Evolutionary conservation across 345 rosid genomes (phyloP), one percentile per base, ranked within the genome.

Genomic region (Streptanthus diversifolius): DNA sequence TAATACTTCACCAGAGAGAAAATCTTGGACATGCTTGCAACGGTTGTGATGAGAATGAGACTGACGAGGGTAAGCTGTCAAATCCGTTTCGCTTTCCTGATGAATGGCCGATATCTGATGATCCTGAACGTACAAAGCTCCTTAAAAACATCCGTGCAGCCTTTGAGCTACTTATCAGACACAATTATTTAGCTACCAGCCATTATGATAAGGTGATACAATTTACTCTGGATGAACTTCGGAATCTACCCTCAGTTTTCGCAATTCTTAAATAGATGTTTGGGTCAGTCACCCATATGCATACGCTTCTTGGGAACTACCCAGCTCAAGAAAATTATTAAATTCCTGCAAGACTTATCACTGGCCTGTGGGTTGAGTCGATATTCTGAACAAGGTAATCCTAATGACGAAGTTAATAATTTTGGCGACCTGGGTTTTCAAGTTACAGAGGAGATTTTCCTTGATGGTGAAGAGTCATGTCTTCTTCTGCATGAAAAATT

Each of bases 281-380:
- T 91, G 57, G 91, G 81, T 73, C 88, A 83, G 71, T 81, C 92
- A 68, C 96, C 90, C 5, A 52, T 80, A 53, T 88, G 91, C 83
- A 90, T 91, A 58, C 85, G 95, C 85, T 87, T 95, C 76, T 71
- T 95, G 78, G 96, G 90, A 70, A 92, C 88, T 49, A 56, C 80
- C 57, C 97, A 86, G 70, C 99, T 95, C 49, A 81, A 66, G 80
- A 91, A 87, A 81, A 84, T 91, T 69, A 85, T 90, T 33, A 90
- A 88, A 75, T 95, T 87, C 84, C 81, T 95, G 82, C 97, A 90
- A 85, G 96, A 90, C 43, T 58, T 91, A 40, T 85, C 92, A 68
- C 85, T 81, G 76, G 81, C 88, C 62, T 88, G 95, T 80, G 87
- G 88, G 70, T 80, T 91, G 83, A 82, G 85, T 78, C 84, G 86